Conservation (phyloP, 305 asterid genomes). For the Withania somnifera region DNA sequence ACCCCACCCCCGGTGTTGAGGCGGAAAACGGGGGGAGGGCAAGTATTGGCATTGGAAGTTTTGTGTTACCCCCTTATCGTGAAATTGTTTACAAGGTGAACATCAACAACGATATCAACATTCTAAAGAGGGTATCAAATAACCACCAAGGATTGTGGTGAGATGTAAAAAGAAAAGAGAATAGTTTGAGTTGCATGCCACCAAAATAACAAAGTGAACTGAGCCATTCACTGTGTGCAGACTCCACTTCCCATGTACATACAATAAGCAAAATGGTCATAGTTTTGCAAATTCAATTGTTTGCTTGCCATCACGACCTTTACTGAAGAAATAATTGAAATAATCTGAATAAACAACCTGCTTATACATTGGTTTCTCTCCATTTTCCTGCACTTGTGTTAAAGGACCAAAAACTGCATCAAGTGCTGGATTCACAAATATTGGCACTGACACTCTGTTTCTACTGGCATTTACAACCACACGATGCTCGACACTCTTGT, state of each 20-base stretch:
- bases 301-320: conserved; percentile 44
- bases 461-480: conserved; percentile 21
- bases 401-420: conserved; percentile 37
- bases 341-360: conserved; percentile 33
- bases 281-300: conserved; percentile 37
- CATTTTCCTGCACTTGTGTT: conserved; percentile 28
- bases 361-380: conserved; percentile 34
- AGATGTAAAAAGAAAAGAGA: no score
- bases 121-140: not conserved
- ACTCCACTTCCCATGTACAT: not conserved
- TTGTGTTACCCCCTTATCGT: not conserved
- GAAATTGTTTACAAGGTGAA: not conserved
- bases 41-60: not conserved
- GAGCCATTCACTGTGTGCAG: not conserved
- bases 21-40: not conserved
- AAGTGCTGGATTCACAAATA: conserved; percentile 30
- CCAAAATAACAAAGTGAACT: not conserved
- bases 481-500: conserved; percentile 50
- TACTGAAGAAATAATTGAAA: conserved; percentile 40
- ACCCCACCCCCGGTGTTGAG: not conserved
- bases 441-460: conserved; percentile 40
- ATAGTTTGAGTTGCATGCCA: not conserved
- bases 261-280: conserved; percentile 5
- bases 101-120: not conserved
- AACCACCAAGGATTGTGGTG: not conserved